These are phyloP conservation scores for Penicillium sp. DNA, from an alignment of 2,329 filamentous ascomycete species.

Conservation along the genomic window DNA sequence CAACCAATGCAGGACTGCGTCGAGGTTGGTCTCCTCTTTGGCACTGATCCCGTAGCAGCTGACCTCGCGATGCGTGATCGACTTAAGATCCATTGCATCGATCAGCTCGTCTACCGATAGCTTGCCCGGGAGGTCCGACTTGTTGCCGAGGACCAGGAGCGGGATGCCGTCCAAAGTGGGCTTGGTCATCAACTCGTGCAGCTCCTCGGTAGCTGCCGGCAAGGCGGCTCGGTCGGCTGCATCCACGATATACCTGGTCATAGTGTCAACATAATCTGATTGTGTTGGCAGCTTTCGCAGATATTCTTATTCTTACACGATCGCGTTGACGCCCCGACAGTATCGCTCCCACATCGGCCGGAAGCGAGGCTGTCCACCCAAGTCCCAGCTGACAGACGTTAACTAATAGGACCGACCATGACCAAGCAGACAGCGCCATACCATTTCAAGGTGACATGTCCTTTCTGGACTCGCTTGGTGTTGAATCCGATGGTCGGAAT, in stretches of 20 bases:
- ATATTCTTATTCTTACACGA: constrained; percentile 60
- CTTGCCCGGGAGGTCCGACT: constrained; percentile 89
- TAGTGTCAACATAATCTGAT: not conserved
- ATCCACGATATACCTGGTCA: constrained; percentile 79
- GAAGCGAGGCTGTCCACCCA: constrained; percentile 93
- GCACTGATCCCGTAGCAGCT: constrained; percentile 98
- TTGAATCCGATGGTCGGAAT: constrained; percentile 99
- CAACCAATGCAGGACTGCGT: constrained; percentile 93
- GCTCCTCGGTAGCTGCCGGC: constrained; percentile 81
- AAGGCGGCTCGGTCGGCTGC: constrained; percentile 79
- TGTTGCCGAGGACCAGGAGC: constrained; percentile 90
- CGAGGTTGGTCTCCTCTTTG: constrained; percentile 97
- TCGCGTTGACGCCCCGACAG: constrained; percentile 93
- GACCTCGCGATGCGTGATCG: constrained; percentile 85
- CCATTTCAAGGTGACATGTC: constrained; percentile 97
- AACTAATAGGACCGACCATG: constrained; percentile 17
- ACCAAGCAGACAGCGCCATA: constrained; percentile 38
- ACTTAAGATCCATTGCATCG: constrained; percentile 82
- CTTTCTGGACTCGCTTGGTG: constrained; percentile 96
- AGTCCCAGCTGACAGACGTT: constrained; percentile 66
- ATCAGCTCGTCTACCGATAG: constrained; percentile 92
- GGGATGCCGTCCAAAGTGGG: constrained; percentile 82
- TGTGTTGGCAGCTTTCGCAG: not conserved
- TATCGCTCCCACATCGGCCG: constrained; percentile 99
- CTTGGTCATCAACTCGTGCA: constrained; percentile 82